Evolutionary conservation across 1,284 basidiomycete genomes (phyloP).

Genomic region (Albatrellus sp.): DNA sequence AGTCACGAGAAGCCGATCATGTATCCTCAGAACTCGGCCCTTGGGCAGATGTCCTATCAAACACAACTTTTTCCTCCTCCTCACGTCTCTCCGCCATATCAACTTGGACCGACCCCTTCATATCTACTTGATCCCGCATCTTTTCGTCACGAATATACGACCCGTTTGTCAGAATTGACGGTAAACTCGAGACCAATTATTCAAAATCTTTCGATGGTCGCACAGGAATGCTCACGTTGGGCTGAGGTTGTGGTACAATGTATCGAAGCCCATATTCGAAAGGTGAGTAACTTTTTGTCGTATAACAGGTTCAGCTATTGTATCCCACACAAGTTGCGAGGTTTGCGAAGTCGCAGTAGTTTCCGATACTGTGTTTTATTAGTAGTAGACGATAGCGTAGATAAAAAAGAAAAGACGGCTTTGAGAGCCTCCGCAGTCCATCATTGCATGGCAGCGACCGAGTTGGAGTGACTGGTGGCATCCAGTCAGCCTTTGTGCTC

Average conservation of each 20-base stretch:
- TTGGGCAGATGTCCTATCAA: conserved; percentile 25
- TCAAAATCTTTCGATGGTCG: conserved; percentile 87
- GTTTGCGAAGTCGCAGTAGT: not conserved
- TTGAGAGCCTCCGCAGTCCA: not conserved
- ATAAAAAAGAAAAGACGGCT: not conserved
- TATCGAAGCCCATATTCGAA: conserved; percentile 78
- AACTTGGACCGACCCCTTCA: conserved; percentile 24
- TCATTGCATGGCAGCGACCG: not conserved
- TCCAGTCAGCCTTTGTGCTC: not conserved
- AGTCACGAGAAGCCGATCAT: conserved; percentile 16
- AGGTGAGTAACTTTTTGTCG: conserved; percentile 49
- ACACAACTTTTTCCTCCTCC: conserved; percentile 29
- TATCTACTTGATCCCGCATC: conserved; percentile 58
- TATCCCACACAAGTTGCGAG: no score
- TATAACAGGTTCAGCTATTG: conserved; percentile 9
- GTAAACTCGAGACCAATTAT: conserved; percentile 97
- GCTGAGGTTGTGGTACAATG: conserved; percentile 80
- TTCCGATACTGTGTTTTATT: conserved; percentile 1
- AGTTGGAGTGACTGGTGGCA: not conserved
- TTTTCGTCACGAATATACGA: conserved; percentile 73
- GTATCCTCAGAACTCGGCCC: conserved; percentile 33
- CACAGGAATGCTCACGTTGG: conserved; percentile 75
- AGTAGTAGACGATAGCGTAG: not conserved
- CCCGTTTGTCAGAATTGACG: conserved; percentile 74
- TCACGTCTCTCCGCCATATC: conserved; percentile 30